phyloP scores from a whole-genome alignment of 176 grass and related monocot species.

The Triticum monococcum region DNA sequence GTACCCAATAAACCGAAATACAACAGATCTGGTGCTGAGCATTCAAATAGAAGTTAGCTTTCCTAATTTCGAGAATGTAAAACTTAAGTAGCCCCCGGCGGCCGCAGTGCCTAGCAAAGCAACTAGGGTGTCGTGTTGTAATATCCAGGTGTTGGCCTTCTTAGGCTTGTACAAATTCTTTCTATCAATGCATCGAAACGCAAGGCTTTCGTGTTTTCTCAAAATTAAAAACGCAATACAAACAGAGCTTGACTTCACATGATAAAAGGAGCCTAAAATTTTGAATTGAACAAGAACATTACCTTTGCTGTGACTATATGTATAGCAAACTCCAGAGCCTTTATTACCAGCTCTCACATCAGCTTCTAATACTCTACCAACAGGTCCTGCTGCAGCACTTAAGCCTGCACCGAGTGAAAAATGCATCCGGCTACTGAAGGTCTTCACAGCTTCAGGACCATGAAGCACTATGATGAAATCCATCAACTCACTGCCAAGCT shows the following conservation, averaged over 20 bases:
- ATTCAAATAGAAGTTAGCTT: no score
- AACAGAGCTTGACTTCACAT: neutral
- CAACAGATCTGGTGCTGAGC: no score
- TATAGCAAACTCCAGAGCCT: conserved; percentile 83
- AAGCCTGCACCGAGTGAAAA: conserved; percentile 83
- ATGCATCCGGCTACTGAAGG: conserved; percentile 77
- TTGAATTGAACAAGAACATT: conserved; percentile 1
- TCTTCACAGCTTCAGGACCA: conserved; percentile 64
- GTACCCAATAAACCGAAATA: no score
- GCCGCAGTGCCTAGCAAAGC: no score
- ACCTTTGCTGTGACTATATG: conserved; percentile 99
- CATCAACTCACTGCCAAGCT: conserved; percentile 77
- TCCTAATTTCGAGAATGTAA: no score
- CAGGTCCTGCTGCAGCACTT: conserved; percentile 79
- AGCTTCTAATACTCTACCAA: conserved; percentile 91
- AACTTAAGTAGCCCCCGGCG: no score
- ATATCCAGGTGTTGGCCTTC: no score
- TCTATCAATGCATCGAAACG: no score
- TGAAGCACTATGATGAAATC: conserved; percentile 91
- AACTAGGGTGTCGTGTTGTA: no score
- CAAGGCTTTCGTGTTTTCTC: neutral
- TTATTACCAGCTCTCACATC: conserved; percentile 73
- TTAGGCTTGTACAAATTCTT: no score
- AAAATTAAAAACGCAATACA: neutral
- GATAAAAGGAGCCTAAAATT: neutral